Evolutionary conservation across 176 grass and related monocot genomes (phyloP).

Genomic region (Hordeum vulgare): MorexV3_pseudomolecules_assembly NC_058519.1:463451253-463451752

Average conservation of each 20-base stretch:
- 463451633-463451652: background rate
- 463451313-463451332: constrained; percentile 2
- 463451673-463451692: background rate
- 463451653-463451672: background rate
- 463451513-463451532: constrained; percentile 7
- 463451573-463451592: background rate
- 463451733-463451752: background rate
- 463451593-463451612: background rate
- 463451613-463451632: background rate
- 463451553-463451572: background rate
- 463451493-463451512: constrained; percentile 6
- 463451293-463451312: constrained; percentile 26
- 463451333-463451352: constrained; percentile 19
- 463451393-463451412: constrained; percentile 11
- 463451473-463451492: constrained; percentile 28
- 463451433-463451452: constrained; percentile 28
- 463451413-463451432: constrained; percentile 14
- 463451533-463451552: background rate
- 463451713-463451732: background rate
- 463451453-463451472: constrained; percentile 13
- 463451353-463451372: too few relatives aligned
- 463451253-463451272: constrained; percentile 28
- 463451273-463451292: constrained; percentile 28
- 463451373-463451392: constrained; percentile 43
- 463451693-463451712: background rate